Evolutionary conservation across 2,329 filamentous ascomycete genomes (phyloP).

Genomic region (Apiospora rasikravindrae): DNA sequence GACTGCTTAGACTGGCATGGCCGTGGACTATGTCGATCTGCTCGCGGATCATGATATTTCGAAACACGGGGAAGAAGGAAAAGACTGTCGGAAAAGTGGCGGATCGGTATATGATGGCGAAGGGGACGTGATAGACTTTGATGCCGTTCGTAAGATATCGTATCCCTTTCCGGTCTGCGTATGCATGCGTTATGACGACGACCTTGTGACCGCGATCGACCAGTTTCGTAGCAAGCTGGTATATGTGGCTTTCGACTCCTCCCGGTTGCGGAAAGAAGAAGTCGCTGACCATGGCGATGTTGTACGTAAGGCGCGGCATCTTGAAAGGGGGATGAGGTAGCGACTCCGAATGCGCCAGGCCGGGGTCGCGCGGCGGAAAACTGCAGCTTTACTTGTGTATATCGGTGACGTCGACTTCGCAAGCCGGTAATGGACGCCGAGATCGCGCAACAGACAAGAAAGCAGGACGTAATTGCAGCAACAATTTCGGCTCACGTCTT

Average conservation of each 20-base stretch:
- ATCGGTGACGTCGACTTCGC: background rate
- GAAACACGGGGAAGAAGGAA: slow-evolving; percentile 97
- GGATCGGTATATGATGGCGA: slow-evolving; percentile 92
- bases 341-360: background rate
- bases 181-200: slow-evolving; percentile 95
- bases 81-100: slow-evolving; percentile 96
- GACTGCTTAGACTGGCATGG: slow-evolving; percentile 90
- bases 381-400: background rate
- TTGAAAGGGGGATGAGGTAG: slow-evolving; percentile 29
- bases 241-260: slow-evolving; percentile 97
- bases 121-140: slow-evolving; percentile 98
- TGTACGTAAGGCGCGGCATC: slow-evolving; percentile 65
- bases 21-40: slow-evolving; percentile 97
- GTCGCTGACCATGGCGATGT: slow-evolving; percentile 93
- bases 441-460: background rate
- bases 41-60: slow-evolving; percentile 94
- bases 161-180: slow-evolving; percentile 87
- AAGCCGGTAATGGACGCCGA: background rate
- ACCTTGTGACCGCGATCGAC: slow-evolving; percentile 98
- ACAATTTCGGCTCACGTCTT: background rate
- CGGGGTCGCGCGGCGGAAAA: background rate
- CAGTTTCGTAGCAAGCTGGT: slow-evolving; percentile 94
- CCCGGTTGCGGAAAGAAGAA: slow-evolving; percentile 99
- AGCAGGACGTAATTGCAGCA: background rate
- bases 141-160: slow-evolving; percentile 96